These are phyloP conservation scores for Magnusiomyces fungicola DNA, from an alignment of 1,139 yeast genomes.

Conservation along the genomic window DNA sequence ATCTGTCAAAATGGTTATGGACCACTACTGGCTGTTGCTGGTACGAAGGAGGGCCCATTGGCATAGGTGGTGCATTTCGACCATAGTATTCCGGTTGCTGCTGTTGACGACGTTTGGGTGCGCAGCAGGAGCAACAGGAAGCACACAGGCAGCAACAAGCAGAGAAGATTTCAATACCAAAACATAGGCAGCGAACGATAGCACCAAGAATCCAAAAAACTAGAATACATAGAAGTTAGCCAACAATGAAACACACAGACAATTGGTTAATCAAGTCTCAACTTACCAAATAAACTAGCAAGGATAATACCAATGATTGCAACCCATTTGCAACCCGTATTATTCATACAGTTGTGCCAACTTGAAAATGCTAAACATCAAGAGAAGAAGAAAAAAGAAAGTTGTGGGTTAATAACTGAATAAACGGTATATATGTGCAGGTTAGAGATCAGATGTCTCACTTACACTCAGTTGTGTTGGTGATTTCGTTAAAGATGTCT, in stretches of 20 bases:
- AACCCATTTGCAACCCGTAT: constrained; percentile 63
- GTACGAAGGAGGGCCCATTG: not conserved
- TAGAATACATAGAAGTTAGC: too few species aligned
- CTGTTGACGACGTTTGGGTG: not conserved
- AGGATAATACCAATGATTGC: constrained; percentile 69
- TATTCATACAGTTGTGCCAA: constrained; percentile 80
- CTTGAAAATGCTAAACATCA: constrained; percentile 40
- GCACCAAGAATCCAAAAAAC: constrained; percentile 37
- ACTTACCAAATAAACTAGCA: constrained; percentile 38
- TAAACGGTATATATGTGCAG: too few species aligned
- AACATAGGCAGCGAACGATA: constrained; percentile 36
- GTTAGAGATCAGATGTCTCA: too few species aligned
- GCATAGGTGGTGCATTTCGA: constrained; percentile 1
- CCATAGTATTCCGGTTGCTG: not conserved
- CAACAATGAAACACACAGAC: too few species aligned
- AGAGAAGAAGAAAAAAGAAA: not conserved
- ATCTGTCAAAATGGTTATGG: constrained; percentile 8
- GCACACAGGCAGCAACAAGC: constrained; percentile 38
- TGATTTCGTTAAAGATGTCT: constrained; percentile 4
- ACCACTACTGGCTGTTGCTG: constrained; percentile 6
- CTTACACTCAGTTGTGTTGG: constrained; percentile 9
- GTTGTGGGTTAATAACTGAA: too few species aligned
- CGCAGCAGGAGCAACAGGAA: constrained; percentile 12
- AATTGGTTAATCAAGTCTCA: too few species aligned
- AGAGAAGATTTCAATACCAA: constrained; percentile 36